phyloP scores from a whole-genome alignment of 345 rosid species.

The Angophora floribunda region DNA sequence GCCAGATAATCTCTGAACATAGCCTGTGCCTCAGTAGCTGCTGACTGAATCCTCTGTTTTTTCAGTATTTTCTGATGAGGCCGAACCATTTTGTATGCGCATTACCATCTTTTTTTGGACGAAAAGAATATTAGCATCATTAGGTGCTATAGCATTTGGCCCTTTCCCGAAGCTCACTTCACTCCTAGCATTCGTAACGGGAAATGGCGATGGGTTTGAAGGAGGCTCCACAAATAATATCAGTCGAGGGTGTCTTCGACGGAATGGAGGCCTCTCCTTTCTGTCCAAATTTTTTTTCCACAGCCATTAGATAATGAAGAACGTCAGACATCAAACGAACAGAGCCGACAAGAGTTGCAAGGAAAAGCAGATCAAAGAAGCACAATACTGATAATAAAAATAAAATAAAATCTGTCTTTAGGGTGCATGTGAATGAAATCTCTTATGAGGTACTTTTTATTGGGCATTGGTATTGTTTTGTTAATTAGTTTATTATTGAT shows the following conservation, averaged over 20 bases:
- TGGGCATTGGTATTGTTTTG: no score
- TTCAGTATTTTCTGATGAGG: conserved; percentile 26
- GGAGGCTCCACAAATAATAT: conserved; percentile 18
- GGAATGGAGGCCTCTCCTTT: conserved; percentile 39
- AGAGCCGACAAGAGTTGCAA: background rate
- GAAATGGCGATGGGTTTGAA: conserved; percentile 13
- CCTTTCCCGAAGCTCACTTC: conserved; percentile 12
- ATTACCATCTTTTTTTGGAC: conserved; percentile 5
- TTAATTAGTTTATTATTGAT: no score
- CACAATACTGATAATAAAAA: background rate
- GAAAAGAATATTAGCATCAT: conserved; percentile 6
- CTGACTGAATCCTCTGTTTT: conserved; percentile 35
- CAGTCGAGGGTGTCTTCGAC: conserved; percentile 27
- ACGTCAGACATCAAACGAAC: background rate
- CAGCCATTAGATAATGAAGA: background rate
- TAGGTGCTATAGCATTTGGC: conserved; percentile 10
- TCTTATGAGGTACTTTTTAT: no score
- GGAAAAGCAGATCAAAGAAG: background rate
- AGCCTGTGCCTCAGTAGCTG: conserved; percentile 61
- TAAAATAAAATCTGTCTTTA: no score
- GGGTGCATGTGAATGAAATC: no score
- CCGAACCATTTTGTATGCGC: background rate
- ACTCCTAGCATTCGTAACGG: conserved; percentile 8
- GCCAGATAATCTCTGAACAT: conserved; percentile 72
- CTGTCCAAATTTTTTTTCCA: conserved; percentile 34